These are phyloP conservation scores for Acanthamoeba healyi DNA, from an alignment of 208 protist genomes.

Conservation along the genomic window DNA sequence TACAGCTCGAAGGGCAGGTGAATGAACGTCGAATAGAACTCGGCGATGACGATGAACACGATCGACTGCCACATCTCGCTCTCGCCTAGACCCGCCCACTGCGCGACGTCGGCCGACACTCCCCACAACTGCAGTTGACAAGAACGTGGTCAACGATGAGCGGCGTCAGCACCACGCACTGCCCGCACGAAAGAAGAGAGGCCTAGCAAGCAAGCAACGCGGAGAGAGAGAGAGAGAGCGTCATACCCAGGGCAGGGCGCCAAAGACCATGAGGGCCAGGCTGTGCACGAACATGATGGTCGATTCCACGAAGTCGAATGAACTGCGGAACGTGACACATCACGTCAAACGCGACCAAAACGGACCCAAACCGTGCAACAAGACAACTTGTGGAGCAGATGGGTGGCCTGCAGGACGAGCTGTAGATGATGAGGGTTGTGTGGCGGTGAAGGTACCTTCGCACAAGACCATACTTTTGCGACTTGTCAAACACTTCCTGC, in stretches of 20 bases:
- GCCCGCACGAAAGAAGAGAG: too few species aligned
- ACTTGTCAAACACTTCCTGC: background rate
- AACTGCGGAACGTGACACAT: background rate
- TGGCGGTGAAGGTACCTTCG: background rate
- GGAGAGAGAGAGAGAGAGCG: background rate
- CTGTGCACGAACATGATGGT: conserved; percentile 40
- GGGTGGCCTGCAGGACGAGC: too few species aligned
- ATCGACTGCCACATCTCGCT: conserved; percentile 31
- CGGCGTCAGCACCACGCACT: too few species aligned
- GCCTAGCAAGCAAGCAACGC: background rate
- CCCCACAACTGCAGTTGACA: background rate
- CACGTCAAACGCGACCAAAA: too few species aligned
- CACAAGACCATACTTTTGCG: conserved; percentile 2
- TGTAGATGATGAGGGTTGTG: background rate
- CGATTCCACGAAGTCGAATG: conserved; percentile 51
- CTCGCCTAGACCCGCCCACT: background rate
- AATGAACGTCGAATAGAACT: conserved; percentile 18
- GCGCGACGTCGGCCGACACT: background rate
- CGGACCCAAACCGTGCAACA: too few species aligned
- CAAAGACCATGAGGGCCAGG: background rate
- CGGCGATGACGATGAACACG: background rate
- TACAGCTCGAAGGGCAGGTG: conserved; percentile 64
- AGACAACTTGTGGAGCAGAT: too few species aligned
- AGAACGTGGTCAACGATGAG: too few species aligned
- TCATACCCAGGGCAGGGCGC: conserved; percentile 7